phyloP scores from a whole-genome alignment of 345 rosid genomes.

The Populus ilicifolia region DNA sequence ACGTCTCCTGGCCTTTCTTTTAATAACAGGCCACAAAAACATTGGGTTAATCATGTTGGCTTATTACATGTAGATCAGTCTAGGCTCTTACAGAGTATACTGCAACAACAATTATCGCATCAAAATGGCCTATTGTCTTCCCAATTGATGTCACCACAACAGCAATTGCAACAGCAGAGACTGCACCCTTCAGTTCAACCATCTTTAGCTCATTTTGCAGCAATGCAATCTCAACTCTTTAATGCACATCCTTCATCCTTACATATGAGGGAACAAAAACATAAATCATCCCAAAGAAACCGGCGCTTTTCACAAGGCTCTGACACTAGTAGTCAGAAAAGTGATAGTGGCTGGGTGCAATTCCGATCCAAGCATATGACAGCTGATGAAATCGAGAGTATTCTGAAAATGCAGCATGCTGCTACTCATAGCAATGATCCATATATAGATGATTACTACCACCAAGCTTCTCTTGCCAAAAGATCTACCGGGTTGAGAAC shows the following conservation, averaged over 20 bases:
- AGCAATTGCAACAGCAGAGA: slow-evolving; percentile 53
- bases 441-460: slow-evolving; percentile 88
- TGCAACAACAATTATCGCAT: slow-evolving; percentile 68
- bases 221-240: slow-evolving; percentile 65
- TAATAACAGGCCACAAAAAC: slow-evolving; percentile 63
- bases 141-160: slow-evolving; percentile 58
- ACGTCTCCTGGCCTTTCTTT: slow-evolving; percentile 64
- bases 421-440: slow-evolving; percentile 77
- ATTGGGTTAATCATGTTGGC: slow-evolving; percentile 74
- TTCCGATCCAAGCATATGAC: slow-evolving; percentile 93
- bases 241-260: slow-evolving; percentile 55
- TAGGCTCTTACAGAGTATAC: slow-evolving; percentile 51
- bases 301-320: slow-evolving; percentile 71
- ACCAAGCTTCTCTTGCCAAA: slow-evolving; percentile 82
- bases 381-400: slow-evolving; percentile 89
- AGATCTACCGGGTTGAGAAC: slow-evolving; percentile 54
- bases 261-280: slow-evolving; percentile 59
- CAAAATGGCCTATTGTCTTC: slow-evolving; percentile 60
- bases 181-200: slow-evolving; percentile 49
- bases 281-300: slow-evolving; percentile 63
- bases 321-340: slow-evolving; percentile 72
- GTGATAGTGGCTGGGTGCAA: slow-evolving; percentile 63
- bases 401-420: slow-evolving; percentile 93
- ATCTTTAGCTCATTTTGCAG: slow-evolving; percentile 69
- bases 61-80: slow-evolving; percentile 66